Base-by-base conservation (phyloP, 805 yeast species). In the Ogataea glucozyma region DNA sequence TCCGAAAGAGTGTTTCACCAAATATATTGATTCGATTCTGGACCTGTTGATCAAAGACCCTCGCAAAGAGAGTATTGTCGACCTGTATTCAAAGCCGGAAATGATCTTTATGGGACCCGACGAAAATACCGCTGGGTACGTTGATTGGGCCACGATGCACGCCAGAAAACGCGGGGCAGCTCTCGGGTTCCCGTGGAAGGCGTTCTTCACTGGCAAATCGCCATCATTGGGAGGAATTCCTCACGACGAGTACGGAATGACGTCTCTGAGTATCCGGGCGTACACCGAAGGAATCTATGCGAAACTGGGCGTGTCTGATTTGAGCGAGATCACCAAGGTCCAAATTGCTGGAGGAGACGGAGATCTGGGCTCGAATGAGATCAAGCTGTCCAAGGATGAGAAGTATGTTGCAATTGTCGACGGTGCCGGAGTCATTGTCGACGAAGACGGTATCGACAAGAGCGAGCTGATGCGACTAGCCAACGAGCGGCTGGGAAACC, bases 301-400 rank as follows among this genome's bases (percentile, higher is more conserved):
- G 53, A 86, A 88, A 63, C 74, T 84, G 46, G 70, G 76, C 14
- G 72, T 91, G 47, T 65, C 71, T 27, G 78, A 83, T 51, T 68
- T 76, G 53, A 61, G 72, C 19, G 66, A 69, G 29, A 76, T 91
- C 47, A 75, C 74, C 57, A 91, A 93, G 69, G 73, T 93, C 59
- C 99, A 91, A 72, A 93, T 97, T 42, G 99, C 98, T 69, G 99
- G 99, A 34, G 98, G 98, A 51, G 97, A 93, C 66, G 99, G 99
- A 60, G 99, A 91, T 67, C 74, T 91, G 54, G 99, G 99, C 22
- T 86, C 96, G 19, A 93, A 91, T 65, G 99, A 91, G 70, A 93
- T 91, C 57, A 73, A 88, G 53, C 75, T 91, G 47, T 88, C 97
- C 1, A 73, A 83, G 40, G 78, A 81, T 46, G 99, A 91, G 70